phyloP scores from a whole-genome alignment of 2,329 filamentous ascomycete genomes.

The Epicoccum nigrum region DNA sequence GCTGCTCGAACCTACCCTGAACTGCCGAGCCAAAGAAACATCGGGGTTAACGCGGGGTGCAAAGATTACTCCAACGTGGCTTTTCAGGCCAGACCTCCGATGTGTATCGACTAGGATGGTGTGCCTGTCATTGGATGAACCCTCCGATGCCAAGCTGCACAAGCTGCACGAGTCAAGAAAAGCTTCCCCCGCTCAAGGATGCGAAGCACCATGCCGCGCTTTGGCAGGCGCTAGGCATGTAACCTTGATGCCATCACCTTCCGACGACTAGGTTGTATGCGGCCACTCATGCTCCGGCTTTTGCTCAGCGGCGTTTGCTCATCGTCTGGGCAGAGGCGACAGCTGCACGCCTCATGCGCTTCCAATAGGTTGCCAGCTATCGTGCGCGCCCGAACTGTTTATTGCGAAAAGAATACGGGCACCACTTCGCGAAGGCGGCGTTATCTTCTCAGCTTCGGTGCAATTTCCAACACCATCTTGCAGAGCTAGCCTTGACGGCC shows the following conservation, averaged over 20 bases:
- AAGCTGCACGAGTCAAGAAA: conserved; percentile 12
- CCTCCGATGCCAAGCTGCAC: conserved; percentile 18
- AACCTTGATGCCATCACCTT: conserved; percentile 5
- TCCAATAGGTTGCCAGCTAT: conserved; percentile 7
- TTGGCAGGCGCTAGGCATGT: conserved; percentile 17
- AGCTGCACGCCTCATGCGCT: conserved; percentile 9
- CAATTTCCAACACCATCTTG: background rate
- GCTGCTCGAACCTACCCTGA: conserved; percentile 1
- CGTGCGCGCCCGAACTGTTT: background rate
- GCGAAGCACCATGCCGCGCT: conserved; percentile 13
- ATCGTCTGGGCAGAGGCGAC: conserved; percentile 3
- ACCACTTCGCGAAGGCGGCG: background rate
- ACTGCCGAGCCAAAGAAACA: conserved; percentile 6
- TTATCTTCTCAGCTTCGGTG: background rate
- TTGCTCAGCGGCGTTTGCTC: conserved; percentile 16
- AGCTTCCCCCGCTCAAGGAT: conserved; percentile 18
- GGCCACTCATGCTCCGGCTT: conserved; percentile 16
- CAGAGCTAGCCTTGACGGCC: conserved; percentile 7
- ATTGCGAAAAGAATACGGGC: conserved; percentile 11
- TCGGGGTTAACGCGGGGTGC: conserved; percentile 15
- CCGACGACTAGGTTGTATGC: conserved; percentile 5
- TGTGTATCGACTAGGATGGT: background rate
- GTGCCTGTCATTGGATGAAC: conserved; percentile 2
- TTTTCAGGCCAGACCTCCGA: conserved; percentile 7
- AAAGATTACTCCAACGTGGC: background rate